Base-by-base conservation (phyloP, 2,329 filamentous ascomycete species). In the Keithomyces neogunnii region DNA sequence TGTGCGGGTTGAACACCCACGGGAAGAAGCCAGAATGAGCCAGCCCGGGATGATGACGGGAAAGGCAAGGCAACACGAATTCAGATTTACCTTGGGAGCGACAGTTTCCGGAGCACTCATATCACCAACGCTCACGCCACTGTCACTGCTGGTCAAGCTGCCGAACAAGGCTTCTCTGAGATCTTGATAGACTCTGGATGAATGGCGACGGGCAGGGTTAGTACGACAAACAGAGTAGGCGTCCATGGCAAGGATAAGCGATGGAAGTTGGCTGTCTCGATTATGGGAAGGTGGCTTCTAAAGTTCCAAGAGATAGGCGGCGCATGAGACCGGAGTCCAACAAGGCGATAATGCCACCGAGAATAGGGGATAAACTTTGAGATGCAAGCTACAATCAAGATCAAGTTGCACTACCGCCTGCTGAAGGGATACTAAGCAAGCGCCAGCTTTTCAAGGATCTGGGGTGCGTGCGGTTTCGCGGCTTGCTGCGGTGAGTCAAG, bases 111-210 rank as follows among this genome's bases (percentile, higher is more conserved):
- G 67, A 31, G 60, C 61, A 32, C 55, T 45, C 45, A 65, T 58
- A 39, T 56, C 60, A 51, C 59, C 62, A 11, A 61, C 53, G 33
- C 66, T 55, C 35, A 63, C 62, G 39, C 67, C 61, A 48, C 62
- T 59, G 48, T 63, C 59, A 50, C 68, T 59, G 39, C 65, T 63
- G 46, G 65, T 56, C 32, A 69, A 57, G 53, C 61, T 69, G 43
- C 66, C 65, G 29, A 67, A 62, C 45, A 68, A 71, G 48, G 69
- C 69, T 29, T 69, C 66, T 56, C 67, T 69, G 29, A 78, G 67
- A 58, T 79, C 76, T 54, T 72, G 72, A 59, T 77, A 77, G 48
- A 78, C 73, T 49, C 67, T 72, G 44, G 75, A 78, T 30, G 70
- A 66, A 51, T 63, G 65, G 56, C 72, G 69, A 47, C 63, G 66